Evolutionary conservation across 2,329 filamentous ascomycete genomes (phyloP), one percentile per base, ranked within the genome.

Genomic region (Rachicladosporium sp.): DNA sequence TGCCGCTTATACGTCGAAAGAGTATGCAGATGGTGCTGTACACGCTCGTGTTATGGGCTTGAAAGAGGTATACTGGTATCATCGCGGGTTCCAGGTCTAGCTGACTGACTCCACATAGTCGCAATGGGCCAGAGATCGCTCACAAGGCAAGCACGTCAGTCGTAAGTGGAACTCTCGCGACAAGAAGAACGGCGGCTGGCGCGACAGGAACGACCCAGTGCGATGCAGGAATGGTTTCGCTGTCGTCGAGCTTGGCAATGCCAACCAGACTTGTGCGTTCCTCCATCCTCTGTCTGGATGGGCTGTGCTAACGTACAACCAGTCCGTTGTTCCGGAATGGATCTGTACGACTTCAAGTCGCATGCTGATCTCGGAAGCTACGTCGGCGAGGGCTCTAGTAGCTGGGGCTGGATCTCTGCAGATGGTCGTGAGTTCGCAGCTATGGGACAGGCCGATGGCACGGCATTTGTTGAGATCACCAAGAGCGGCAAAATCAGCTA

Each of bases 381-480:
- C 15, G 15, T 19, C 15, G 45, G 47, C 23, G 47, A 49, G 36
- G 62, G 62, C 37, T 62, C 62, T 47, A 59, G 62, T 42, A 45
- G 61, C 33, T 69, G 64, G 66, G 69, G 69, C 4, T 68, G 65
- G 69, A 69, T 67, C 0, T 65, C 62, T 2, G 54, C 59, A 2
- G 58, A 65, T 15, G 69, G 68, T 10, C 64, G 68, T 3, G 68
- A 72, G 48, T 70, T 71, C 35, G 64, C 60, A n/a, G 61, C 64
- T 19, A 59, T 71, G 19, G 68, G 66, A 4, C 41, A 70, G 44
- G 57, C 56, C n/a, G 66, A 71, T 37, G 69, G 70, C 11, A 66
- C 68, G 1, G 66, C 66, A 3, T 71, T 73, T 35, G 65, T 65
- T 9, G 69, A 73, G 46, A 59, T 73, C 38, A 36, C 37, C 40